These are phyloP conservation scores for Malassezia sympodialis DNA, from an alignment of 1,284 basidiomycete species.

Conservation along the genomic window DNA sequence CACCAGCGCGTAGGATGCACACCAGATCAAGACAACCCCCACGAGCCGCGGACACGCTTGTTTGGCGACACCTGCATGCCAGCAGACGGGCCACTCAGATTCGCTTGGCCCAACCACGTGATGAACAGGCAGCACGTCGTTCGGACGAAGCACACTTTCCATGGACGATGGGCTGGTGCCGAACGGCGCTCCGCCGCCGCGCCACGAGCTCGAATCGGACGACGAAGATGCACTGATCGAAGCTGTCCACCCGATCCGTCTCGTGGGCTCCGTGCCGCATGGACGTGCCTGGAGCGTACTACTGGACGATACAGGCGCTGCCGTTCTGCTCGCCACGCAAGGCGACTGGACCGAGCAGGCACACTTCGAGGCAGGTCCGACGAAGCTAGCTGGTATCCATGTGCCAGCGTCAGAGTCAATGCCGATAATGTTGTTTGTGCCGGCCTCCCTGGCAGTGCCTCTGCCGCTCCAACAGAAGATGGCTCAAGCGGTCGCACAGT, in stretches of 20 bases:
- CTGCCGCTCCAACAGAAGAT: not conserved
- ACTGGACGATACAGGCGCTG: not conserved
- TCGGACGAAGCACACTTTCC: not conserved
- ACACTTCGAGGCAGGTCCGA: not conserved
- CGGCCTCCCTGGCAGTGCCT: not conserved
- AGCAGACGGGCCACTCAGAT: not conserved
- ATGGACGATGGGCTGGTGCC: constrained; percentile 5
- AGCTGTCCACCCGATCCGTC: not conserved
- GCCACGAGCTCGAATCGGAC: constrained; percentile 15
- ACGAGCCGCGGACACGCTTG: not conserved
- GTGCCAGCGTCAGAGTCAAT: not conserved
- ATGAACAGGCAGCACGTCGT: not conserved
- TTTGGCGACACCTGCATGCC: not conserved
- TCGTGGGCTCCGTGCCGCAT: not conserved
- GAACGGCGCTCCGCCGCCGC: constrained; percentile 5
- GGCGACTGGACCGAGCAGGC: not conserved
- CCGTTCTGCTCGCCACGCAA: not conserved
- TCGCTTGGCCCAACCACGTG: not conserved
- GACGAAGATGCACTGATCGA: constrained; percentile 7
- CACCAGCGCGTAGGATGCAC: not conserved
- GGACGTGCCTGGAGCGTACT: not conserved
- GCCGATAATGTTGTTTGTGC: not conserved
- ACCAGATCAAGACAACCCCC: not conserved
- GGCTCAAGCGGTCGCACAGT: not conserved
- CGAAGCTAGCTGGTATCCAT: not conserved